Conservation (phyloP, 1,139 yeast species). For the Hanseniaspora uvarum region DNA sequence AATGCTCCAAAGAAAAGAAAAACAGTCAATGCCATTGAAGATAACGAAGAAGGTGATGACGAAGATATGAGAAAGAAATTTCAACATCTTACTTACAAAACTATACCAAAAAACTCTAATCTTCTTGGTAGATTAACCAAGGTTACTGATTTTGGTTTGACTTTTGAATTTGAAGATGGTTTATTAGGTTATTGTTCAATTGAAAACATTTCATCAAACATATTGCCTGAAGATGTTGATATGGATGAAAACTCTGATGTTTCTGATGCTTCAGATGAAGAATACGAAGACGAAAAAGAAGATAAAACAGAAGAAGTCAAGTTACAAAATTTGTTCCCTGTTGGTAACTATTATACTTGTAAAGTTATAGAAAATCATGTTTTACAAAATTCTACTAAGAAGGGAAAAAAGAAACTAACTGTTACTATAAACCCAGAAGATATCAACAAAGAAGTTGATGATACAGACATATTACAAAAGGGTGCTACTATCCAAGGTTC, state of each 20-base stretch:
- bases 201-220: constrained; percentile 54
- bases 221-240: constrained; percentile 46
- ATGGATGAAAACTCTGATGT: constrained; percentile 37
- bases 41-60: constrained; percentile 29
- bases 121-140: constrained; percentile 66
- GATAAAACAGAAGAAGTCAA: constrained; percentile 41
- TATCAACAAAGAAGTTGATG: constrained; percentile 51
- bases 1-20: constrained; percentile 29
- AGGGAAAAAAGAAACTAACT: constrained; percentile 49
- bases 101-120: constrained; percentile 56
- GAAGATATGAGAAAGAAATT: constrained; percentile 34
- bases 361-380: constrained; percentile 45
- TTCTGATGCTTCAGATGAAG: constrained; percentile 25
- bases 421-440: constrained; percentile 64
- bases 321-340: constrained; percentile 43
- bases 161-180: constrained; percentile 71
- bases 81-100: constrained; percentile 53
- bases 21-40: constrained; percentile 22
- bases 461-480: constrained; percentile 56
- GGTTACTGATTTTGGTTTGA: constrained; percentile 53
- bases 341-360: constrained; percentile 85
- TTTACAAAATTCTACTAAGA: constrained; percentile 33
- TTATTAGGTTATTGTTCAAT: constrained; percentile 72
- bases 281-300: constrained; percentile 30
- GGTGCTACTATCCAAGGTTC: constrained; percentile 59